A percentile compares a stretch with the other conserved stretches of the same genome.
phyloP scores from a whole-genome alignment of 306 rosid species.

The Comarum palustre region DNA sequence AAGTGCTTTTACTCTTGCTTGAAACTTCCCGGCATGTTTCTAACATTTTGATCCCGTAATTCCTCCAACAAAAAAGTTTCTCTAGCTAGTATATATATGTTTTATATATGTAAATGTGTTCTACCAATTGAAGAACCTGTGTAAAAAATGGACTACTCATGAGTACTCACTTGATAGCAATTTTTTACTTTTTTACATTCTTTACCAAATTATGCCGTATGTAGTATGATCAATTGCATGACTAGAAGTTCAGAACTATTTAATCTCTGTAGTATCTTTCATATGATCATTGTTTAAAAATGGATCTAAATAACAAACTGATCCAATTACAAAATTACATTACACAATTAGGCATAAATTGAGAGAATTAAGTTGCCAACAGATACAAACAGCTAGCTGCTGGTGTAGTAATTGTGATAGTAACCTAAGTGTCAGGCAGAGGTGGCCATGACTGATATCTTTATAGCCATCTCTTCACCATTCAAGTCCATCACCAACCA shows the following conservation, averaged over 20 bases:
- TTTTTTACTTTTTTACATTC: not conserved
- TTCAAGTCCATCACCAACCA: not conserved
- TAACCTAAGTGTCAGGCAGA: not conserved
- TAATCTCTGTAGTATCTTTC: not conserved
- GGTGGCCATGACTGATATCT: not conserved
- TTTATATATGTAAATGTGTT: too few species aligned
- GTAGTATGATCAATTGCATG: not conserved
- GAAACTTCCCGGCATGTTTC: not conserved
- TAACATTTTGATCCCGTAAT: not conserved
- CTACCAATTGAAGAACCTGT: not conserved
- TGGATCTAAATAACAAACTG: not conserved
- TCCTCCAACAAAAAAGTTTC: not conserved
- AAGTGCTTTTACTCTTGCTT: not conserved
- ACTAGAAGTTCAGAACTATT: not conserved
- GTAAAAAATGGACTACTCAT: too few species aligned
- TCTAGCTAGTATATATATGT: too few species aligned
- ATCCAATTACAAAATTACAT: not conserved
- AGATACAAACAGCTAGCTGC: not conserved
- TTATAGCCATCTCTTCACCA: not conserved
- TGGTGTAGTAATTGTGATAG: slow-evolving; percentile 6
- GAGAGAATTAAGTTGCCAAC: not conserved
- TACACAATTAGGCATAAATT: not conserved
- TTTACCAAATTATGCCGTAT: not conserved
- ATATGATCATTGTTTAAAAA: not conserved
- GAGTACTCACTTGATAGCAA: too few species aligned